phyloP scores from a whole-genome alignment of 2,329 filamentous ascomycete genomes.

The Colletotrichum shisoi region DNA sequence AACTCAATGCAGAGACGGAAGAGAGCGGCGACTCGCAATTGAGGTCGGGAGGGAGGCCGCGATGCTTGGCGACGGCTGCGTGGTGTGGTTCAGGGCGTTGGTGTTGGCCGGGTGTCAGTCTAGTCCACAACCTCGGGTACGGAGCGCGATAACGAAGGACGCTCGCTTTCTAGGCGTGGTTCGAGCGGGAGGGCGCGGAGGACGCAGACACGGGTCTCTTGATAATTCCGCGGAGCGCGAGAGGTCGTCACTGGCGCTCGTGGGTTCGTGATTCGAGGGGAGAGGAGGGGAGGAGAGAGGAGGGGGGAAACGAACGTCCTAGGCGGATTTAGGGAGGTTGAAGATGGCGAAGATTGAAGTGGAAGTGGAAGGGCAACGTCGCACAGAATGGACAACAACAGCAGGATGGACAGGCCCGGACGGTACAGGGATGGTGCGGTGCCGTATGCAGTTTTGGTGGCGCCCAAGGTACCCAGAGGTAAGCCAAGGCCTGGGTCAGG shows the following conservation, averaged over 20 bases:
- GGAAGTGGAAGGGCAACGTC: conserved; percentile 31
- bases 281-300: background rate
- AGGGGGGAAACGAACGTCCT: conserved; percentile 27
- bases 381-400: conserved; percentile 26
- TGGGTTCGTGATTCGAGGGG: conserved; percentile 28
- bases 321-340: conserved; percentile 36
- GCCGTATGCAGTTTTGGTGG: background rate
- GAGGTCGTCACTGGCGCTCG: conserved; percentile 24
- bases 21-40: conserved; percentile 14
- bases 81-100: conserved; percentile 1
- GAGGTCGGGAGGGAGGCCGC: conserved; percentile 22
- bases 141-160: conserved; percentile 8
- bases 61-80: conserved; percentile 14
- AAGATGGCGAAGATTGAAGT: conserved; percentile 31
- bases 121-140: background rate
- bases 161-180: conserved; percentile 2
- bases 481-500: conserved; percentile 18
- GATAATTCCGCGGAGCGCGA: conserved; percentile 22
- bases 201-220: background rate
- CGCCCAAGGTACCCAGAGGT: background rate
- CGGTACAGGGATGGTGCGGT: conserved; percentile 1
- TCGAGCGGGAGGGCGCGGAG: conserved; percentile 1
- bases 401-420: conserved; percentile 19
- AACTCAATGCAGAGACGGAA: conserved; percentile 25
- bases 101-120: background rate